Evolutionary conservation across 495 filamentous ascomycete genomes (phyloP).

Genomic region (Sphaerosporella brunnea): DNA sequence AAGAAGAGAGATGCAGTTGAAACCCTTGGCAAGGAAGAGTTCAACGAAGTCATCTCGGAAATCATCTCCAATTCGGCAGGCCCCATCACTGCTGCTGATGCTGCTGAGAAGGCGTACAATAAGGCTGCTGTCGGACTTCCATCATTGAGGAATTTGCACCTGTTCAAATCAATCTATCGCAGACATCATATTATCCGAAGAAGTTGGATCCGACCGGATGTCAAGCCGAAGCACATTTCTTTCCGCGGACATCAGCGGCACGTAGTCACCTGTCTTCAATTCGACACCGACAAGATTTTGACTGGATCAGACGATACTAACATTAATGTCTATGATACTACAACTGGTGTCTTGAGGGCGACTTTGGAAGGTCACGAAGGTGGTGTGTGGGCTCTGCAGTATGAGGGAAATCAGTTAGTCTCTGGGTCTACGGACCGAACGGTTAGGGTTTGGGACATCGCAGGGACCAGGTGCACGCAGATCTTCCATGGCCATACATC

Average conservation of each 20-base stretch:
- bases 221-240: conserved; percentile 82
- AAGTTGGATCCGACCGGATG: conserved; percentile 72
- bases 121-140: conserved; percentile 65
- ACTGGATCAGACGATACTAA: conserved; percentile 96
- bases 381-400: conserved; percentile 94
- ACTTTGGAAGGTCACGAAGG: conserved; percentile 86
- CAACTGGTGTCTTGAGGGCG: conserved; percentile 68
- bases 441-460: conserved; percentile 95
- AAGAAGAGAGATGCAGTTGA: conserved; percentile 26
- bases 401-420: conserved; percentile 83
- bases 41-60: conserved; percentile 25
- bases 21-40: conserved; percentile 24
- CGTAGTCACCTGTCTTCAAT: conserved; percentile 94
- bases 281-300: conserved; percentile 92
- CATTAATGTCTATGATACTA: conserved; percentile 97
- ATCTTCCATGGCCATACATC: conserved; percentile 96
- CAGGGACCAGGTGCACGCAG: conserved; percentile 73
- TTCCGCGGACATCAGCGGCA: conserved; percentile 90
- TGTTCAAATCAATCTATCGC: conserved; percentile 93
- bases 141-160: conserved; percentile 61
- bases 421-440: conserved; percentile 93
- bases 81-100: conserved; percentile 67
- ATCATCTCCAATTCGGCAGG: conserved; percentile 42
- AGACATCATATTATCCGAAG: conserved; percentile 74
- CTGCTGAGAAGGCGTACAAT: conserved; percentile 62